phyloP scores from a whole-genome alignment of 306 rosid species.

The Erythrophleum fordii region DNA sequence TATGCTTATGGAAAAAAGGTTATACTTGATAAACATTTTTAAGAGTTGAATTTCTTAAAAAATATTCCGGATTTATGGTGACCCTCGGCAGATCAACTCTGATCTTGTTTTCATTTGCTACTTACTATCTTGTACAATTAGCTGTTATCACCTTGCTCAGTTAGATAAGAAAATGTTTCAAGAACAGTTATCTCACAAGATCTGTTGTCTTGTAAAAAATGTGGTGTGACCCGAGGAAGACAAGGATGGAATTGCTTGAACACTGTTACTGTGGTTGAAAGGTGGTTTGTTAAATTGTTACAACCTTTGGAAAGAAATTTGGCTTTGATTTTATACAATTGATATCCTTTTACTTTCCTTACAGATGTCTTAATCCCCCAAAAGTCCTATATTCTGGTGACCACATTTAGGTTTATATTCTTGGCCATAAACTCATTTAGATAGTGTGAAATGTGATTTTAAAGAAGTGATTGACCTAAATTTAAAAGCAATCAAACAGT shows the following conservation, averaged over 20 bases:
- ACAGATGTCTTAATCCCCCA: slow-evolving; percentile 76
- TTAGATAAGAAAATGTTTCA: slow-evolving; percentile 32
- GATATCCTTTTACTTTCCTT: slow-evolving; percentile 21
- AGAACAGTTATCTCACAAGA: slow-evolving; percentile 7
- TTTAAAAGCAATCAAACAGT: neutral
- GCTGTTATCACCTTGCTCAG: slow-evolving; percentile 7
- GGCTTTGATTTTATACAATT: slow-evolving; percentile 20
- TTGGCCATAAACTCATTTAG: neutral
- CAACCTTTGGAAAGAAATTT: slow-evolving; percentile 1
- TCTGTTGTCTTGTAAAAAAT: slow-evolving; percentile 21
- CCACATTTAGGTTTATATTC: slow-evolving; percentile 72
- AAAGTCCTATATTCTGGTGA: slow-evolving; percentile 65
- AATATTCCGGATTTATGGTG: slow-evolving; percentile 25
- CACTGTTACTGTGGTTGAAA: slow-evolving; percentile 77
- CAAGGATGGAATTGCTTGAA: slow-evolving; percentile 90
- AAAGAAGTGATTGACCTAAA: neutral
- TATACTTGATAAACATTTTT: neutral
- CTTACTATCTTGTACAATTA: slow-evolving; percentile 35
- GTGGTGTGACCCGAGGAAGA: slow-evolving; percentile 28
- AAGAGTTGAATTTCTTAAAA: slow-evolving; percentile 11
- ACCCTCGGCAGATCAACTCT: slow-evolving; percentile 9
- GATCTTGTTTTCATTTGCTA: slow-evolving; percentile 26
- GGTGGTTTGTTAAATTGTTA: slow-evolving; percentile 48
- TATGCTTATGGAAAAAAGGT: slow-evolving; percentile 7
- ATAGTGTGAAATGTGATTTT: slow-evolving; percentile 4